Percentiles rank a stretch among this genome's conserved stretches.
These are phyloP conservation scores for Paraglomus brasilianum DNA, from an alignment of 192 early-diverging fungal species.

Conservation along the genomic window DNA sequence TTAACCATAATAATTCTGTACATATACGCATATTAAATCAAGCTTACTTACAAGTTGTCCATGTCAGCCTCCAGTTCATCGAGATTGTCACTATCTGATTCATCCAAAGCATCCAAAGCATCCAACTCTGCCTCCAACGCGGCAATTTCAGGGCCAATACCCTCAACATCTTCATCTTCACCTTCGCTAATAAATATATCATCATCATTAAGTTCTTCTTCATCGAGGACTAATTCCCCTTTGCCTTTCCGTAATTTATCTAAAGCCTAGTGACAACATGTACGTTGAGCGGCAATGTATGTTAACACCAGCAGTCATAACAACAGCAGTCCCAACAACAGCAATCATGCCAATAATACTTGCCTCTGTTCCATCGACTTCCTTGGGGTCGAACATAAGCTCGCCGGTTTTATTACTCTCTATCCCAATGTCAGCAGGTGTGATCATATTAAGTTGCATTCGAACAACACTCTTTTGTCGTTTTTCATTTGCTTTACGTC, in stretches of 20 bases:
- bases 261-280: conserved; percentile 32
- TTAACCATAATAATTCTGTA: conserved; percentile 17
- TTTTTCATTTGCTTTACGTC: conserved; percentile 68
- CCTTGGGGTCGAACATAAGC: conserved; percentile 56
- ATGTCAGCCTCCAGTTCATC: conserved; percentile 31
- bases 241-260: conserved; percentile 55
- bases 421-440: conserved; percentile 72
- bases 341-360: not conserved
- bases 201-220: conserved; percentile 45
- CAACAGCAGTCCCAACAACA: not conserved
- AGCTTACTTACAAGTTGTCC: not conserved
- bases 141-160: conserved; percentile 43
- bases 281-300: not conserved
- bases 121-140: conserved; percentile 68
- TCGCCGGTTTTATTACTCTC: conserved; percentile 57
- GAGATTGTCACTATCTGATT: conserved; percentile 20
- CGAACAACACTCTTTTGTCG: conserved; percentile 66
- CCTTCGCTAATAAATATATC: conserved; percentile 43
- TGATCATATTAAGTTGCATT: conserved; percentile 80
- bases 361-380: conserved; percentile 51
- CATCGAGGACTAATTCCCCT: conserved; percentile 46
- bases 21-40: too few relatives aligned
- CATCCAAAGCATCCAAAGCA: conserved; percentile 67
- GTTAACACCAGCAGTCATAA: not conserved
- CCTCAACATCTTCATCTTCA: conserved; percentile 49